Base-by-base conservation (phyloP, 2,329 filamentous ascomycete genomes). In the Epichloe baconii region DNA sequence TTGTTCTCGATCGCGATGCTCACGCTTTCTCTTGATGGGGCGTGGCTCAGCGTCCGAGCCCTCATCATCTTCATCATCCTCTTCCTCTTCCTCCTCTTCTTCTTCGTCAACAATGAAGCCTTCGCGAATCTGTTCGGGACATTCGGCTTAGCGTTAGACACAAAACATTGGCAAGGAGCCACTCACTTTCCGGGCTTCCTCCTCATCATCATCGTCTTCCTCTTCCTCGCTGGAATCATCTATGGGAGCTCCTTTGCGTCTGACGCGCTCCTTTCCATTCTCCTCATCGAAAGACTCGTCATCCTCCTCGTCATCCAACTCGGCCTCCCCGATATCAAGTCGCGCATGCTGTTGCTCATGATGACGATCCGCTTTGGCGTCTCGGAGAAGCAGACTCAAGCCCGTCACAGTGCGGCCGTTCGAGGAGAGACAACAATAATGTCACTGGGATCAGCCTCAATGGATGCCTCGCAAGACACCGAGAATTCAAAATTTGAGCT, bases 221-320 rank as follows among this genome's bases (percentile, higher is more conserved):
- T 94, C 89, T 63, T 95, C 89, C 59, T 95, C 89, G 60, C 87
- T 94, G 0, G 88, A 95, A 68, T 95, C 89, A 61, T 91, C 84
- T 50, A 88, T 69, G 5, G 53, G 60, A 44, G 53, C 53, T 31
- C 57, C 36, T n/a, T 57, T 62, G 53, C 73, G 66, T 63, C 73
- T 72, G 49, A 67, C 58, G 44, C 70, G 72, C 45, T 71, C 67
- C 59, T 85, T 78, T 49, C 81, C 85, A 26, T 77, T 82, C 55
- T 88, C 86, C 57, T 90, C 88, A 60, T 88, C 85, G 55, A 85
- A 85, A 10, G 85, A 88, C 61, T 86, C 88, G 55, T 94, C 88
- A 49, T 91, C 86, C 58, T 91, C 87, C 52, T 93, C 87, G 26
- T 83, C 83, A 64, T 90, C 90, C 54, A 96, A 73, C 68, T 94